phyloP scores from a whole-genome alignment of 1,284 basidiomycete genomes.

The Trichosporon inkin region DNA sequence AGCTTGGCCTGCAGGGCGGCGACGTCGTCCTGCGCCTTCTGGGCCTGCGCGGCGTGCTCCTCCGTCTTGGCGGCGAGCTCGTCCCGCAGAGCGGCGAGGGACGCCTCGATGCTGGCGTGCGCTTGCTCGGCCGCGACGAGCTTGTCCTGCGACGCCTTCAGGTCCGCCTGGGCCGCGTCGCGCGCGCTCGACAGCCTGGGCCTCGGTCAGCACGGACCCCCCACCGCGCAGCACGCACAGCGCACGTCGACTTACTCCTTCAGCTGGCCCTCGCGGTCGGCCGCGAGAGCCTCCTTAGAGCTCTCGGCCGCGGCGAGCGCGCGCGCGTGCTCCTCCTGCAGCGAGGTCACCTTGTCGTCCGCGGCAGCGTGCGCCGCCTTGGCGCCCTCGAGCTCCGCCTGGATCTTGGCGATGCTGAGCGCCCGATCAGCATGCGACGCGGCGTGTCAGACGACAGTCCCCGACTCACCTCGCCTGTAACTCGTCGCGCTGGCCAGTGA shows the following conservation, averaged over 20 bases:
- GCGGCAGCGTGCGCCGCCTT: slow-evolving; percentile 11
- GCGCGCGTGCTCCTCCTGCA: slow-evolving; percentile 14
- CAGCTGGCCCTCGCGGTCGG: slow-evolving; percentile 19
- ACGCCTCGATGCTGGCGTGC: slow-evolving; percentile 11
- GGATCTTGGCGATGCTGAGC: slow-evolving; percentile 13
- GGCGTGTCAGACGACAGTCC: not conserved
- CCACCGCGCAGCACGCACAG: too few species aligned
- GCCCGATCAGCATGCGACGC: not conserved
- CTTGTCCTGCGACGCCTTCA: slow-evolving; percentile 11
- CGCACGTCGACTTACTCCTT: slow-evolving; percentile 22
- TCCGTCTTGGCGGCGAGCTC: slow-evolving; percentile 19
- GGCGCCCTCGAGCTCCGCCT: slow-evolving; percentile 13
- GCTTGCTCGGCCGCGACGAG: slow-evolving; percentile 12
- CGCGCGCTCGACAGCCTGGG: slow-evolving; percentile 20
- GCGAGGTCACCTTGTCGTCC: slow-evolving; percentile 18
- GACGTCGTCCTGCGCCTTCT: slow-evolving; percentile 12
- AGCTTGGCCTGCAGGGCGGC: slow-evolving; percentile 26
- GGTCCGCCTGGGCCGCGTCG: slow-evolving; percentile 21
- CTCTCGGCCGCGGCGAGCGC: slow-evolving; percentile 11
- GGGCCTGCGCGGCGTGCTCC: slow-evolving; percentile 16
- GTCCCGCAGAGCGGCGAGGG: slow-evolving; percentile 15
- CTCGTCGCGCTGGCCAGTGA: slow-evolving; percentile 21
- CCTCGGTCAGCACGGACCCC: not conserved
- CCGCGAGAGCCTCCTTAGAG: slow-evolving; percentile 5
- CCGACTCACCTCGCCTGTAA: slow-evolving; percentile 33